Evolutionary conservation across 2,329 filamentous ascomycete species (phyloP), one percentile per base, ranked within the genome.

Genomic region (Claviceps arundinis): DNA sequence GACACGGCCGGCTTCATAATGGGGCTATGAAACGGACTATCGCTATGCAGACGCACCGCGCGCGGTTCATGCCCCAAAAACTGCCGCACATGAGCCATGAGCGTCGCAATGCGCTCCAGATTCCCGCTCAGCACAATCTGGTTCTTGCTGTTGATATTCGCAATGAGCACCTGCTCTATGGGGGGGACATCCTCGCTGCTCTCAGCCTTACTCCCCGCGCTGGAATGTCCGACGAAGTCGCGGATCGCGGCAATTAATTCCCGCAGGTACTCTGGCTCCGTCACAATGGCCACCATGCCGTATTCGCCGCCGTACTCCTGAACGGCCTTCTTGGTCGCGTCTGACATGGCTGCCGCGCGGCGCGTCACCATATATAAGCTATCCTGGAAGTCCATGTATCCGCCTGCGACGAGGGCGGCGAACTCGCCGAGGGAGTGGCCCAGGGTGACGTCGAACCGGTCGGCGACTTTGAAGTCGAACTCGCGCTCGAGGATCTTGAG

Each of bases 361-460:
- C 77, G 77, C 54, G 84, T 79, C 50, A 95, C 86, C 63, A 96
- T 74, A 58, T 77, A 79, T 55, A 96, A 70, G 51, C 88, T 87
- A 68, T 95, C 87, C 49, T 77, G 70, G 63, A 94, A 93, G 37
- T 76, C 70, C 37, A 96, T 73, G 66, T 93, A 87, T 2, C 88
- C 88, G 22, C 84, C 87, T 0, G 89, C 86, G 1, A 95, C 89
- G 45, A 97, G 75, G 1, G 91, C 90, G 1, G 91, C 87, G 62
- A 96, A 97, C 66, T 96, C 91, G 48, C 91, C 91, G 11, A 97
- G 75, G 4, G 88, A 95, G 69, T 97, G 91, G 9, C 91, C 91
- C 24, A 96, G 75, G 1, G 87, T 87, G 38, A 94, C 81, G 68
- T 95, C 87, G 44, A 89, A 82, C 54, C 84, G 76, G 52, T 86